Evolutionary conservation across 176 grass and related monocot genomes (phyloP).

Genomic region (Musa troglodytarum): DNA sequence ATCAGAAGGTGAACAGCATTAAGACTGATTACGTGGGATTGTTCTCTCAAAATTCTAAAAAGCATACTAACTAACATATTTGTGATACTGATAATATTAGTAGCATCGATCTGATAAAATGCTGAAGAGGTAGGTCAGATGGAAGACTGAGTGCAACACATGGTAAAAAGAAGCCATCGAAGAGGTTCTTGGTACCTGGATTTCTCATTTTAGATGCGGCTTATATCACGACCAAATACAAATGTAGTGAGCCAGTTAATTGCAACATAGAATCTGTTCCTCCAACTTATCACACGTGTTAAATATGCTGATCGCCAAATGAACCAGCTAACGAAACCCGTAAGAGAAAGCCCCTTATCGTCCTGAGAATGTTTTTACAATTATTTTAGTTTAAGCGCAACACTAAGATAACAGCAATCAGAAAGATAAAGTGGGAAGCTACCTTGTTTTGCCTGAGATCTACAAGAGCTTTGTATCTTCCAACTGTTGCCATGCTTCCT

Average conservation of each 20-base stretch:
- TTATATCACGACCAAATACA: conserved; percentile 85
- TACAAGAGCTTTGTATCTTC: conserved; percentile 94
- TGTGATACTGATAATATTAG: too few relatives aligned
- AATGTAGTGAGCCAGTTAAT: conserved; percentile 95
- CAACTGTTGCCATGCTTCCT: conserved; percentile 91
- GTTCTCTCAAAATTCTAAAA: too few relatives aligned
- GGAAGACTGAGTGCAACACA: too few relatives aligned
- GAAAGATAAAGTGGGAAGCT: background rate
- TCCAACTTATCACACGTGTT: conserved; percentile 24
- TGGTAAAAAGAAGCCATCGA: too few relatives aligned
- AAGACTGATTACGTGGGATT: too few relatives aligned
- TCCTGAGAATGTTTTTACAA: conserved; percentile 34
- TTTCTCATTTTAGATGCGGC: conserved; percentile 47
- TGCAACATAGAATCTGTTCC: conserved; percentile 28
- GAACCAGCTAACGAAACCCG: conserved; percentile 26
- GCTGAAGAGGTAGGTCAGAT: too few relatives aligned
- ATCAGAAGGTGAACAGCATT: too few relatives aligned
- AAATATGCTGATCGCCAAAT: conserved; percentile 26
- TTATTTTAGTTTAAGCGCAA: background rate
- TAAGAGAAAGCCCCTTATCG: conserved; percentile 25
- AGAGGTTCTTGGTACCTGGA: background rate
- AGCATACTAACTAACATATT: too few relatives aligned
- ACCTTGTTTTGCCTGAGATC: conserved; percentile 97
- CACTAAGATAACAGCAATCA: background rate
- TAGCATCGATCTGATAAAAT: too few relatives aligned